Conservation (phyloP, 768 basidiomycete genomes). For the Termitomyces sp. region DNA sequence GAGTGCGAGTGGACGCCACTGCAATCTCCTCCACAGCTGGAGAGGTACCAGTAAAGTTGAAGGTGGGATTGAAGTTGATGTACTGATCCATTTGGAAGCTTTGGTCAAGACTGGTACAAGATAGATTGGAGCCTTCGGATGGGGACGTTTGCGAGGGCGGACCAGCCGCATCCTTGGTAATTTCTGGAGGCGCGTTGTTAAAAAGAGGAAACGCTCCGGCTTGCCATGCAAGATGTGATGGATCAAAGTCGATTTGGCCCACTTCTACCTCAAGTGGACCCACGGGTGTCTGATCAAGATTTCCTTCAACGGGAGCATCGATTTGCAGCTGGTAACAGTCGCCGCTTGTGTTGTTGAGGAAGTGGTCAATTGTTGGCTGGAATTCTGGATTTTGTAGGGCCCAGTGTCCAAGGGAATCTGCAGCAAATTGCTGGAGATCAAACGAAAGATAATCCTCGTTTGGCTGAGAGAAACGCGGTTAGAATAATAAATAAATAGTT, state of each 20-base stretch:
- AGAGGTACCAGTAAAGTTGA: slow-evolving; percentile 9
- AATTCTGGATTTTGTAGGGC: slow-evolving; percentile 7
- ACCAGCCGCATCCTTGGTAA: slow-evolving; percentile 7
- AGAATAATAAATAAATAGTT: background rate
- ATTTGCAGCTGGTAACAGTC: slow-evolving; percentile 13
- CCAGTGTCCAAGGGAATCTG: slow-evolving; percentile 6
- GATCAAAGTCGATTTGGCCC: slow-evolving; percentile 9
- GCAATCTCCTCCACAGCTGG: slow-evolving; percentile 11
- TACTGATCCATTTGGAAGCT: slow-evolving; percentile 23
- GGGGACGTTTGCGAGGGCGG: slow-evolving; percentile 4
- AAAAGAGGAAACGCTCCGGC: slow-evolving; percentile 1
- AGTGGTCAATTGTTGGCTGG: slow-evolving; percentile 8
- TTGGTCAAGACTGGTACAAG: slow-evolving; percentile 4
- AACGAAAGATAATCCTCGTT: slow-evolving; percentile 5
- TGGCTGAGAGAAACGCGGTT: background rate
- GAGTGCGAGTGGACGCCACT: slow-evolving; percentile 15
- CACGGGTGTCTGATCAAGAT: slow-evolving; percentile 1
- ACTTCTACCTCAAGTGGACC: slow-evolving; percentile 13
- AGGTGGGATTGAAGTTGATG: slow-evolving; percentile 23
- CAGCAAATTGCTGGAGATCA: slow-evolving; percentile 8
- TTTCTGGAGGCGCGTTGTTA: background rate
- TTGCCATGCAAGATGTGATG: slow-evolving; percentile 4
- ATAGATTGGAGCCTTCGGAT: background rate
- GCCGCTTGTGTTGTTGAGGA: slow-evolving; percentile 7
- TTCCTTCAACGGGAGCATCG: slow-evolving; percentile 1